Evolutionary conservation across 225 moss, liverwort and hornwort species (phyloP).

Genomic region (Anthoceros angustus): DNA sequence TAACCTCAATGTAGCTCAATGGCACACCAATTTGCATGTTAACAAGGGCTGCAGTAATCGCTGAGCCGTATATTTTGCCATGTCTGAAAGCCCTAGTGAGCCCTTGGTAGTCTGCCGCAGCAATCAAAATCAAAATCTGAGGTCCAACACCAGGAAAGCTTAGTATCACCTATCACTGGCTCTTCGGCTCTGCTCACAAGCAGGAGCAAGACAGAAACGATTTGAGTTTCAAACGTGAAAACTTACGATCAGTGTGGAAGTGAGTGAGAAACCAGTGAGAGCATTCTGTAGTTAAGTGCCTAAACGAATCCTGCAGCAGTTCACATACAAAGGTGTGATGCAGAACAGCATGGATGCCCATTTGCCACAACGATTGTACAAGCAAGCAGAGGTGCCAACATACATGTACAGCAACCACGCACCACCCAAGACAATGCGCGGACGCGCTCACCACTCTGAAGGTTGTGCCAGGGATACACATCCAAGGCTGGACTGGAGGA

Average conservation of each 20-base stretch:
- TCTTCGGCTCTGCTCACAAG: neutral
- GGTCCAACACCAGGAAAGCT: neutral
- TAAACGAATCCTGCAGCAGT: constrained; percentile 75
- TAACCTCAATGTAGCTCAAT: constrained; percentile 49
- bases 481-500: constrained; percentile 51
- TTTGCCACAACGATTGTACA: neutral
- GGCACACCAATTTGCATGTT: constrained; percentile 68
- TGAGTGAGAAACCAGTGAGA: constrained; percentile 94
- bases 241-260: constrained; percentile 97
- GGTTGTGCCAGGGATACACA: constrained; percentile 94
- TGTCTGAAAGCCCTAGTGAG: constrained; percentile 79
- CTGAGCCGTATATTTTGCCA: constrained; percentile 75
- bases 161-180: neutral
- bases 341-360: neutral
- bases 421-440: too few species aligned
- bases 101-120: constrained; percentile 73
- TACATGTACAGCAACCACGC: neutral
- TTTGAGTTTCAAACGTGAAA: neutral
- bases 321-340: neutral
- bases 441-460: constrained; percentile 73
- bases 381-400: neutral
- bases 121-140: neutral
- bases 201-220: neutral
- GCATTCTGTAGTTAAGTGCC: constrained; percentile 63
- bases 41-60: constrained; percentile 71